phyloP scores from a whole-genome alignment of 768 basidiomycete species.

The Macrolepiota fuliginosa region DNA sequence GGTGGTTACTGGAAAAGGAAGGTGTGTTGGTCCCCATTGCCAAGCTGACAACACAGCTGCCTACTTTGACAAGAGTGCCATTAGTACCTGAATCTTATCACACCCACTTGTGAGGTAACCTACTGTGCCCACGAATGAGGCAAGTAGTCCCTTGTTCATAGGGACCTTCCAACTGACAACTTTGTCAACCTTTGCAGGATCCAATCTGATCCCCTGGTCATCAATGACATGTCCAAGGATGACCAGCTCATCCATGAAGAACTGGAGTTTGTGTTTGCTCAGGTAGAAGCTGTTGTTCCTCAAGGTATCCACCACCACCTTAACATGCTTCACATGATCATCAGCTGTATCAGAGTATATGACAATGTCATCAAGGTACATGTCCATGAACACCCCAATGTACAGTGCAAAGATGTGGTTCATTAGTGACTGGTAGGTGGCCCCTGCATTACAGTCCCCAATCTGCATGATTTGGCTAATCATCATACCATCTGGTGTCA shows the following conservation, averaged over 20 bases:
- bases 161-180: slow-evolving; percentile 19
- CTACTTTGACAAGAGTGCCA: slow-evolving; percentile 23
- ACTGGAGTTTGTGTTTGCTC: slow-evolving; percentile 3
- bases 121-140: slow-evolving; percentile 32
- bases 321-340: slow-evolving; percentile 27
- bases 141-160: slow-evolving; percentile 20
- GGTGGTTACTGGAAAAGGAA: no score
- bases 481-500: slow-evolving; percentile 39
- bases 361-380: slow-evolving; percentile 18
- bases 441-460: slow-evolving; percentile 29
- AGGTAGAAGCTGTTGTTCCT: slow-evolving; percentile 22
- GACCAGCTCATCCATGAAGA: slow-evolving; percentile 20
- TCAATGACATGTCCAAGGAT: slow-evolving; percentile 33
- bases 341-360: slow-evolving; percentile 33
- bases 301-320: slow-evolving; percentile 22
- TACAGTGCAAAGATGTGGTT: slow-evolving; percentile 31
- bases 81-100: slow-evolving; percentile 23
- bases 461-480: slow-evolving; percentile 31
- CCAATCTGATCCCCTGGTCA: slow-evolving; percentile 30
- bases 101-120: slow-evolving; percentile 29
- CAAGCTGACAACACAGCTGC: slow-evolving; percentile 17
- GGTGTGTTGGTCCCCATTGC: slow-evolving; percentile 19
- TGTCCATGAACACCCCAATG: slow-evolving; percentile 34
- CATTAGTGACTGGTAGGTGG: slow-evolving; percentile 42
- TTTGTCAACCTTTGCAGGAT: slow-evolving; percentile 31